Evolutionary conservation across 768 basidiomycete genomes (phyloP).

Genomic region (Dacryopinax primogenitus): DNA sequence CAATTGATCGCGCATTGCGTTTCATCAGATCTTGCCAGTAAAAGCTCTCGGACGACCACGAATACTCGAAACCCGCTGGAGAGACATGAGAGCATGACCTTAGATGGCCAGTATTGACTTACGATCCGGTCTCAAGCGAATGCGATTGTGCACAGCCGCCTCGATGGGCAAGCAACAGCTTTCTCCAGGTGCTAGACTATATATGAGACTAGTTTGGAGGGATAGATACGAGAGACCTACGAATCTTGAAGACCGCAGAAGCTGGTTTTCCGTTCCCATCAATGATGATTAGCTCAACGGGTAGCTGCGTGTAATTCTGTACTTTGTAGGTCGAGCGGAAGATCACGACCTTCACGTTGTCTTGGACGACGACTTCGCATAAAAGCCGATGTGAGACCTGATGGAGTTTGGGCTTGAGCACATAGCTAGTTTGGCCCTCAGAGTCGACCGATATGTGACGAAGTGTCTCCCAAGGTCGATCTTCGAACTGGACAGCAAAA

Average conservation of each 20-base stretch:
- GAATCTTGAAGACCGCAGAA: conserved; percentile 70
- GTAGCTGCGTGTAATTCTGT: conserved; percentile 82
- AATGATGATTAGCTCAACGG: conserved; percentile 79
- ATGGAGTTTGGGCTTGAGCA: conserved; percentile 62
- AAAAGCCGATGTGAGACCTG: conserved; percentile 69
- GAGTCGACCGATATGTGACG: conserved; percentile 80
- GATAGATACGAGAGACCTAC: conserved; percentile 26
- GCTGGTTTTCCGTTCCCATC: conserved; percentile 73
- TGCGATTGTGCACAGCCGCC: conserved; percentile 64
- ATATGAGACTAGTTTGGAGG: not conserved
- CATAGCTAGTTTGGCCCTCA: conserved; percentile 83
- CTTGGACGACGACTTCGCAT: conserved; percentile 78
- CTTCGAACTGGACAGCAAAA: conserved; percentile 71
- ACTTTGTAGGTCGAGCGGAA: conserved; percentile 85
- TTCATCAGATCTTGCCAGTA: conserved; percentile 80
- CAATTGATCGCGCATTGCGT: conserved; percentile 55
- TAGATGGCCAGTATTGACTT: conserved; percentile 26
- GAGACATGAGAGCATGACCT: not conserved
- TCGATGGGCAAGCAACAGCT: conserved; percentile 85
- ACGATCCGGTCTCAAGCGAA: conserved; percentile 90
- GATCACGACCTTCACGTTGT: conserved; percentile 89
- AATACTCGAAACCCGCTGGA: conserved; percentile 89
- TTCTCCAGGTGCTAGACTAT: conserved; percentile 56
- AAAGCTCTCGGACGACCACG: conserved; percentile 68
- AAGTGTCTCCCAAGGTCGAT: conserved; percentile 80